Evolutionary conservation across 2,329 filamentous ascomycete genomes (phyloP).

Genomic region (Aspergillus sp.): DNA sequence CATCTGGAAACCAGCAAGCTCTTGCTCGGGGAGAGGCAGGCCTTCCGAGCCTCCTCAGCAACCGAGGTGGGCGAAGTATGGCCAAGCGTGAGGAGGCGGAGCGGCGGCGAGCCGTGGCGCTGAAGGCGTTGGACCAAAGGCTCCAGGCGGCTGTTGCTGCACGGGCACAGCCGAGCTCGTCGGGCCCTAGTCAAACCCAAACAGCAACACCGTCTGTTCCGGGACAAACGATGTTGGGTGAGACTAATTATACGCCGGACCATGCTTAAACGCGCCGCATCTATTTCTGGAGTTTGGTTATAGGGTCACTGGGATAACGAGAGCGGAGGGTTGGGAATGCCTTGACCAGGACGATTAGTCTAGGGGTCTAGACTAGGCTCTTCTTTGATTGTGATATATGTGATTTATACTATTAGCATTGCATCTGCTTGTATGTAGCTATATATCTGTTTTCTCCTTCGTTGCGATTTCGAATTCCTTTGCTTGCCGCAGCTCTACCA

Average conservation of each 20-base stretch:
- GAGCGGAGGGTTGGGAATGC: not conserved
- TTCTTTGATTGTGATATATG: slow-evolving; percentile 6
- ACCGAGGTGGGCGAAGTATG: slow-evolving; percentile 49
- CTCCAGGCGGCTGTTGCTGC: slow-evolving; percentile 75
- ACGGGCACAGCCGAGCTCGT: slow-evolving; percentile 43
- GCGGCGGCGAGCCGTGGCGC: slow-evolving; percentile 78
- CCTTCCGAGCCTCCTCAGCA: slow-evolving; percentile 59
- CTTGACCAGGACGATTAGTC: not conserved
- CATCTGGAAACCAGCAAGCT: slow-evolving; percentile 70
- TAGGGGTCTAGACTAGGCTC: not conserved
- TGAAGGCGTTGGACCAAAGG: slow-evolving; percentile 89
- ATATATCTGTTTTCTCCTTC: not conserved
- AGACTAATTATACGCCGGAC: slow-evolving; percentile 70
- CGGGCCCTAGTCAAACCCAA: slow-evolving; percentile 37
- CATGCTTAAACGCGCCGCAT: slow-evolving; percentile 35
- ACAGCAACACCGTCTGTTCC: slow-evolving; percentile 57
- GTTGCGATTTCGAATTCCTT: not conserved
- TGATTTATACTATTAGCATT: slow-evolving; percentile 5
- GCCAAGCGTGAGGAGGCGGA: slow-evolving; percentile 89
- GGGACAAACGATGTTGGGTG: slow-evolving; percentile 62
- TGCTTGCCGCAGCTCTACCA: not conserved
- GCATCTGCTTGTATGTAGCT: slow-evolving; percentile 10
- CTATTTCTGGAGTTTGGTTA: slow-evolving; percentile 19
- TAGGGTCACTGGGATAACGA: slow-evolving; percentile 11
- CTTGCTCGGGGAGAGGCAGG: slow-evolving; percentile 63